Percentiles rank a stretch among this genome's conserved stretches.
Evolutionary conservation across 1,284 basidiomycete species (phyloP).

Genomic region (Rhodotorula sp.): DNA sequence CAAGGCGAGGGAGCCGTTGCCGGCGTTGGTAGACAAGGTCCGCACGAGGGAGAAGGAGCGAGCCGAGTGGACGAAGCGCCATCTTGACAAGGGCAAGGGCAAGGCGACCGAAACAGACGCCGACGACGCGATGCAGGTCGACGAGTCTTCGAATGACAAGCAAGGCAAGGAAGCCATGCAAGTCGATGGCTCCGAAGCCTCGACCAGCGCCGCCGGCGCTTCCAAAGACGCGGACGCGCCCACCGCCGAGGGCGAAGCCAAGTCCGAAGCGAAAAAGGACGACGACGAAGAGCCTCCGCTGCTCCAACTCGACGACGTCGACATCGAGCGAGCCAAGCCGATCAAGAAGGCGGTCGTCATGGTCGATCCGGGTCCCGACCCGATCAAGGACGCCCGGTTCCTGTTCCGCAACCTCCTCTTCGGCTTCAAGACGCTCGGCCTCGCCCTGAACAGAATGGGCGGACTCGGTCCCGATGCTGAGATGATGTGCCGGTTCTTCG

Average conservation of each 20-base stretch:
- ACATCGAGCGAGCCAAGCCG: conserved; percentile 52
- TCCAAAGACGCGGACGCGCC: conserved; percentile 8
- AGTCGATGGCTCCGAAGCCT: conserved; percentile 19
- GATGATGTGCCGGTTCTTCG: conserved; percentile 81
- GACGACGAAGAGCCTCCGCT: conserved; percentile 49
- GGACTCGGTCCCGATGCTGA: conserved; percentile 75
- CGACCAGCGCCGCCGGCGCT: neutral
- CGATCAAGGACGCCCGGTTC: conserved; percentile 67
- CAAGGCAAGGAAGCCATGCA: conserved; percentile 15
- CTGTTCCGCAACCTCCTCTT: conserved; percentile 87
- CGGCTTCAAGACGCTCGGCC: conserved; percentile 72
- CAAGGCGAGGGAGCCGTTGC: conserved; percentile 30
- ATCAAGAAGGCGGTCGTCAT: conserved; percentile 50
- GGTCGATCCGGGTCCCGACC: conserved; percentile 50
- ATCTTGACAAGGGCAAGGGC: conserved; percentile 48
- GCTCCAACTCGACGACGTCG: conserved; percentile 42
- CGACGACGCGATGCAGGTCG: conserved; percentile 1
- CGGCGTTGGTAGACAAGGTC: conserved; percentile 57
- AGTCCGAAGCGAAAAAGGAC: conserved; percentile 10
- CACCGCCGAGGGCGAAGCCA: neutral
- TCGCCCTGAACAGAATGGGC: conserved; percentile 64
- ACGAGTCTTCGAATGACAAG: neutral
- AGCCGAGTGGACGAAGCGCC: conserved; percentile 24
- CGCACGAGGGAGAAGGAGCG: conserved; percentile 46
- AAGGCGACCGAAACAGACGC: conserved; percentile 40